Evolutionary conservation across 441 rosid genomes (phyloP).

Genomic region (Syzygium syzygioides): DNA sequence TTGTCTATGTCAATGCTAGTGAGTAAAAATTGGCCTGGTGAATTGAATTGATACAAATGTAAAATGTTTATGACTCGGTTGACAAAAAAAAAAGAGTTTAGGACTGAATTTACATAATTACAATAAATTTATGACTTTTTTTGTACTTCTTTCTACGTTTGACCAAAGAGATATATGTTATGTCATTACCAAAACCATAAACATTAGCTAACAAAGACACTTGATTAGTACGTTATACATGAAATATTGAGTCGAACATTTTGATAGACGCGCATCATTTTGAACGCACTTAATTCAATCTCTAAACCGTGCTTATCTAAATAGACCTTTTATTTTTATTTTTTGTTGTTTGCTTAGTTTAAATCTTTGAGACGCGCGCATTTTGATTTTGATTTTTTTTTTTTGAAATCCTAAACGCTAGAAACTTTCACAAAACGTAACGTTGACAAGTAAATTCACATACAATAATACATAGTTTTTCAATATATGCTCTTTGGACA

Average conservation of each 20-base stretch:
- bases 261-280: fast-evolving
- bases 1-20: too few relatives aligned
- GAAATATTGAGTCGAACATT: not conserved
- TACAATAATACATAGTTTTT: too few relatives aligned
- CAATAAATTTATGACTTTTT: too few relatives aligned
- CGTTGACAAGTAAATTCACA: not conserved
- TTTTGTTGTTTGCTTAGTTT: not conserved
- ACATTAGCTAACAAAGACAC: not conserved
- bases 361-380: not conserved
- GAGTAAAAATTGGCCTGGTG: too few relatives aligned
- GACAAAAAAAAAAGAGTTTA: too few relatives aligned
- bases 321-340: not conserved
- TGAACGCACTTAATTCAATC: not conserved
- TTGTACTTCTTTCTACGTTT: not conserved
- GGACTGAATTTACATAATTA: too few relatives aligned
- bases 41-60: too few relatives aligned
- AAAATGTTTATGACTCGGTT: too few relatives aligned
- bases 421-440: fast-evolving
- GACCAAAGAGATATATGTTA: not conserved
- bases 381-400: not conserved
- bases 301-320: not conserved
- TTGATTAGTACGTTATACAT: not conserved
- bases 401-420: fast-evolving
- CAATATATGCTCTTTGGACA: too few relatives aligned
- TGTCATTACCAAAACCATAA: not conserved